Conservation (phyloP, 2,329 filamentous ascomycete genomes). For the Cercospora sp. region DNA sequence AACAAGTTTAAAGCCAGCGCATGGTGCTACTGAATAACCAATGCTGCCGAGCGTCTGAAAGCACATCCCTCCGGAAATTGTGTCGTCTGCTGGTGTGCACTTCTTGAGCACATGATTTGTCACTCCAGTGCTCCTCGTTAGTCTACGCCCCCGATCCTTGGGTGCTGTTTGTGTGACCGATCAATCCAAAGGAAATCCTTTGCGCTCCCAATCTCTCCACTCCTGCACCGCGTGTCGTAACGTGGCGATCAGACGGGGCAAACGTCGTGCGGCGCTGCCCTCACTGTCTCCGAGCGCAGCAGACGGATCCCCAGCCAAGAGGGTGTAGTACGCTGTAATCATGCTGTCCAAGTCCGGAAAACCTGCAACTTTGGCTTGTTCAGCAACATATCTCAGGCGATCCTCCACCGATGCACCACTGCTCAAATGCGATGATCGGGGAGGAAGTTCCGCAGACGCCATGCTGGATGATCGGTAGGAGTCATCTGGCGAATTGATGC, state of each 20-base stretch:
- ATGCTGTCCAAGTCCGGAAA: constrained; percentile 4
- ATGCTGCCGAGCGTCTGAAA: not conserved
- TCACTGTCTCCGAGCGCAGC: not conserved
- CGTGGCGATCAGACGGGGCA: constrained; percentile 7
- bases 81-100: not conserved
- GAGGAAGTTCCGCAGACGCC: not conserved
- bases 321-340: constrained; percentile 9
- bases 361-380: constrained; percentile 5
- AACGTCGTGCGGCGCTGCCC: not conserved
- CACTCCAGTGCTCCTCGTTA: not conserved
- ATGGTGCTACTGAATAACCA: not conserved
- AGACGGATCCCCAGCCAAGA: constrained; percentile 1
- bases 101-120: not conserved
- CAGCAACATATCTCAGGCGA: constrained; percentile 3
- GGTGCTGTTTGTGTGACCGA: not conserved
- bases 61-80: not conserved
- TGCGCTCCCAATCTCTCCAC: constrained; percentile 9
- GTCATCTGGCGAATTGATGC: not conserved
- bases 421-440: not conserved
- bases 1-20: not conserved
- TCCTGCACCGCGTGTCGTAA: constrained; percentile 7
- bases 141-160: not conserved
- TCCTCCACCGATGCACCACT: not conserved
- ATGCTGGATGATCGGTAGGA: constrained; percentile 4
- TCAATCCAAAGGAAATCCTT: constrained; percentile 10